phyloP scores from a whole-genome alignment of 2,329 filamentous ascomycete species.

The Hypoxylon sp. region DNA sequence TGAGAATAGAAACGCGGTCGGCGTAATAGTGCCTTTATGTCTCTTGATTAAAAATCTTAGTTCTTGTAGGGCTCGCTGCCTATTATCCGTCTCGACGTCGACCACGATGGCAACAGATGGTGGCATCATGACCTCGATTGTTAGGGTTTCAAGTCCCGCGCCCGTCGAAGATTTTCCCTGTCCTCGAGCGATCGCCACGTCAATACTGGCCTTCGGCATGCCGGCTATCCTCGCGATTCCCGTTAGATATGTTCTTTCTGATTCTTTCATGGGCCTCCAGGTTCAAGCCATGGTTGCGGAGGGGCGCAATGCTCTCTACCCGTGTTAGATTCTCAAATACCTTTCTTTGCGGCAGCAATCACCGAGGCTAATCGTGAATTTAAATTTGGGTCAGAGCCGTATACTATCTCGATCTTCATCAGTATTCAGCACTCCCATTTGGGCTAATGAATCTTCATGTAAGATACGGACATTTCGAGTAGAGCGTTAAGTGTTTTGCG shows the following conservation, averaged over 20 bases:
- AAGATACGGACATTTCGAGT: constrained; percentile 75
- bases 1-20: constrained; percentile 87
- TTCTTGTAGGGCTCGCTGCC: constrained; percentile 79
- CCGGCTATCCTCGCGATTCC: constrained; percentile 64
- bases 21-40: constrained; percentile 76
- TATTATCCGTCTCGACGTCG: constrained; percentile 88
- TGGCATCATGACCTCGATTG: constrained; percentile 85
- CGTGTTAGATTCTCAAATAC: constrained; percentile 55
- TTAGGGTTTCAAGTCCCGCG: constrained; percentile 80
- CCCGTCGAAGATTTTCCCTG: constrained; percentile 86
- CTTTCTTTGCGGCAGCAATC: constrained; percentile 84
- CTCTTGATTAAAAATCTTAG: constrained; percentile 80
- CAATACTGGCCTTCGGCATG: constrained; percentile 87
- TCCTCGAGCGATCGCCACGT: constrained; percentile 87
- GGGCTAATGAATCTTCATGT: neutral
- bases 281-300: constrained; percentile 38
- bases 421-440: constrained; percentile 35
- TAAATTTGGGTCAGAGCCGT: constrained; percentile 78
- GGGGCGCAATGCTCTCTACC: constrained; percentile 28
- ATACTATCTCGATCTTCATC: constrained; percentile 65
- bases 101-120: constrained; percentile 83
- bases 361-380: constrained; percentile 84
- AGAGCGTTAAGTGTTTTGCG: constrained; percentile 79
- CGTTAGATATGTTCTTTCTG: constrained; percentile 33
- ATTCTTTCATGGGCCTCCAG: constrained; percentile 39